Evolutionary conservation across 2,329 filamentous ascomycete genomes (phyloP), one percentile per base, ranked within the genome.

Genomic region (Fonsecaea erecta): DNA sequence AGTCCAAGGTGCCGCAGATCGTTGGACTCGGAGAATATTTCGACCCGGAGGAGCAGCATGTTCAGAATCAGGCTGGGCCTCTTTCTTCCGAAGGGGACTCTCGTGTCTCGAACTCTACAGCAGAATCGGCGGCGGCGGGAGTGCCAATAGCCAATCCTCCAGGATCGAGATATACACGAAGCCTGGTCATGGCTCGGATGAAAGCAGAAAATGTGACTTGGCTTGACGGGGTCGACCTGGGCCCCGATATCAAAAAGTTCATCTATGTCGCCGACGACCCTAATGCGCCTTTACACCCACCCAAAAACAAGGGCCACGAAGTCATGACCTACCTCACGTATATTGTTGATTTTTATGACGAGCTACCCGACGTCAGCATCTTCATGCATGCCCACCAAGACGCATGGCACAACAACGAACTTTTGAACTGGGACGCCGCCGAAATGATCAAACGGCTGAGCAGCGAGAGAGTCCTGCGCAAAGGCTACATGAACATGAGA

Each of bases 261-360:
- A 73, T 85, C 12, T 86, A 86, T 69, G 78, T 83, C 54, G 83
- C 83, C 32, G 81, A 86, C 69, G 83, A 86, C 65, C 79, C 79
- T 1, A 74, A 75, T 26, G 80, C 84, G 6, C 75, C 79, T 26
- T 72, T 84, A 21, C 83, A 84, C 70, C 78, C 84, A 0, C 83
- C 84, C 5, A 81, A 80, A 71, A 87, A 88, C 68, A 86, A 87
- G 72, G 86, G 86, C 51, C 82, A 85, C 71, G 86, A 89, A 74
- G 84, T 84, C 26, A 87, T 88, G 81, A 79, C 81, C 12, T 88
- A 88, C 73, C 78, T 88, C 54, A 84, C 84, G 51, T 88, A 85
- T 74, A 83, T 88, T 66, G 85, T 88, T 72, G 85, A 88, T 68
- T 80, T 86, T 72, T 89, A 88, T 74, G 77, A 87, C 51, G 75